Base-by-base conservation (phyloP, 2,329 filamentous ascomycete species). In the Aspergillus terreus region DNA sequence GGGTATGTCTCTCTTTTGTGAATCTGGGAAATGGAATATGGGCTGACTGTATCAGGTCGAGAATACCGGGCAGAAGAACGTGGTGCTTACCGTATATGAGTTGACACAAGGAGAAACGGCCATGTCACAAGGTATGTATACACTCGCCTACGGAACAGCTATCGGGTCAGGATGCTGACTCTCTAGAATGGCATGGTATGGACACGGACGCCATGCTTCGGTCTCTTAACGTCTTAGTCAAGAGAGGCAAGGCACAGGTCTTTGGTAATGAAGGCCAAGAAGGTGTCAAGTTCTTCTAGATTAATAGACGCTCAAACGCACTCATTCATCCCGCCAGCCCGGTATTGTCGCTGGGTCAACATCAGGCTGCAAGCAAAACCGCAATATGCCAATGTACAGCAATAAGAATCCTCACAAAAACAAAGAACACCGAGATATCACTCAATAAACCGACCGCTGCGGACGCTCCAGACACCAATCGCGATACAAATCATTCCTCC, bases 221-320 rank as follows among this genome's bases (percentile, higher is more conserved):
- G 70, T 87, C 89, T 35, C 78, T 99, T 45, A 82, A 83, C 54
- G 78, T 94, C 46, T 79, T 96, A 45, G 92, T 95, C 33, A 96
- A 95, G 78, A 82, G 87, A 56, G 91, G 91, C 60, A 95, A 88
- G 74, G 92, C 92, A 12, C 92, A 97, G 71, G 84, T 97, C 23
- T 97, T 99, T 74, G 92, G 92, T 32, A 82, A 84, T 49, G 91
- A 92, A 63, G 90, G 92, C 67, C 88, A 89, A 54, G 84, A 88
- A 64, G 94, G 94, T 63, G 90, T 97, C 58, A 99, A 99, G 76
- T 97, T 99, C 76, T 97, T 97, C 69, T 96, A 76, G 85, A 52
- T 32, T 2, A 35, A 36, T 10, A 30, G 35, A 23, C 47, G 33
- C 35, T 35, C 36, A 41, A 38, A 27, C 47, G 33, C 47, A 30